Base-by-base conservation (phyloP, 1,139 yeast genomes). In the Zhuliangozyma blackwelliae region DNA sequence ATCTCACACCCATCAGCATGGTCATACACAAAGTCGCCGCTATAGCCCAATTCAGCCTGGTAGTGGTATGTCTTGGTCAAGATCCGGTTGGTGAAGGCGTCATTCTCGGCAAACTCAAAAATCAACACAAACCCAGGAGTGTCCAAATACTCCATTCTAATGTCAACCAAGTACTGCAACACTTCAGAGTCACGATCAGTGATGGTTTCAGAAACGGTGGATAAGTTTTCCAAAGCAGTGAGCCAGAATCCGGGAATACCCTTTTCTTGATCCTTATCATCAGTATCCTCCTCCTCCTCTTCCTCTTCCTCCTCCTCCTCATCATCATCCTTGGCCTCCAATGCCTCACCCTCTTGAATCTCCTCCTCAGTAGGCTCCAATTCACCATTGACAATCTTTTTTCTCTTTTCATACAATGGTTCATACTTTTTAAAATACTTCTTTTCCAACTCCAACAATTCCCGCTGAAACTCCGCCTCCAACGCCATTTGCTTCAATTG, bases 161-260 rank as follows among this genome's bases (percentile, higher is more conserved):
- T 73, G 57, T 94, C 92, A 30, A 60, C 61, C 51, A 92, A 74
- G 54, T 66, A 66, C 47, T 75, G 73, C 50, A 92, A 75, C 10
- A 90, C 94, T 55, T 86, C 96, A 38, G 85, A 77, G 61, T 92
- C 99, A 53, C 95, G 79, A 43, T 89, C 97, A 33, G 94, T 79
- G 52, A 94, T 86, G 47, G 89, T 80, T 48, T 89, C 96, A 26
- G 90, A 77, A 31, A 90, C 79, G 27, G 88, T 81, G 22, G 82
- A 78, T 51, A 92, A 70, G 65, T 90, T 92, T 61, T 86, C 94
- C 64, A 92, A 71, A 7, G 97, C 95, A 19, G 97, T 92, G 54
- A 90, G 74, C 99, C 99, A 92, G 72, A 92, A 92, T 39, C 86
- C 81, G 38, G 98, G 97, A 51, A 92, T 78, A 49, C 99, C 99